A percentile compares a stretch with the other conserved stretches of the same genome.
Conservation (phyloP, 148 eudicot genomes). For the Cornus controversa region DNA sequence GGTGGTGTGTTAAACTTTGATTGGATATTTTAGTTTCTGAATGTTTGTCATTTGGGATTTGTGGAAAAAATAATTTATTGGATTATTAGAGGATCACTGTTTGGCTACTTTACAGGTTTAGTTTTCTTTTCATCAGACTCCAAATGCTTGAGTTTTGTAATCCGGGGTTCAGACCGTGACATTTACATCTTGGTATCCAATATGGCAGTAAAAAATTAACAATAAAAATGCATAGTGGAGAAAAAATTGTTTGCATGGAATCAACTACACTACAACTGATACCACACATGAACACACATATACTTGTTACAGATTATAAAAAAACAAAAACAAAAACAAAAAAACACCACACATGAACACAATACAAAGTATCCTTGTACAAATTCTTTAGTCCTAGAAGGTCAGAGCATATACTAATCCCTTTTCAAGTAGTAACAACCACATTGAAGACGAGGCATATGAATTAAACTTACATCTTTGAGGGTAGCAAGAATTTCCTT, state of each 20-base stretch:
- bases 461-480: conserved; percentile 56
- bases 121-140: no score
- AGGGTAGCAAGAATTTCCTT: conserved; percentile 81
- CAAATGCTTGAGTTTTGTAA: no score
- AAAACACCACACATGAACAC: background rate
- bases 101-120: no score
- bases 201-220: background rate
- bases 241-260: background rate
- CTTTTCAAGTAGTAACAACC: no score
- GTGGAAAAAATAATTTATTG: no score
- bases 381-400: background rate
- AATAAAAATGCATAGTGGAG: background rate
- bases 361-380: background rate
- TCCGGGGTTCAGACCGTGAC: no score
- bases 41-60: no score
- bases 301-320: no score
- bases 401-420: background rate
- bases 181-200: background rate
- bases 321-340: no score
- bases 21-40: no score
- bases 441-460: background rate
- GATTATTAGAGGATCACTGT: no score
- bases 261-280: background rate
- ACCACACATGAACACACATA: background rate
- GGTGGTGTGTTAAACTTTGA: no score